Conservation (phyloP, 352 stramenopile genomes). For the Globisporangium apiculatum region DNA sequence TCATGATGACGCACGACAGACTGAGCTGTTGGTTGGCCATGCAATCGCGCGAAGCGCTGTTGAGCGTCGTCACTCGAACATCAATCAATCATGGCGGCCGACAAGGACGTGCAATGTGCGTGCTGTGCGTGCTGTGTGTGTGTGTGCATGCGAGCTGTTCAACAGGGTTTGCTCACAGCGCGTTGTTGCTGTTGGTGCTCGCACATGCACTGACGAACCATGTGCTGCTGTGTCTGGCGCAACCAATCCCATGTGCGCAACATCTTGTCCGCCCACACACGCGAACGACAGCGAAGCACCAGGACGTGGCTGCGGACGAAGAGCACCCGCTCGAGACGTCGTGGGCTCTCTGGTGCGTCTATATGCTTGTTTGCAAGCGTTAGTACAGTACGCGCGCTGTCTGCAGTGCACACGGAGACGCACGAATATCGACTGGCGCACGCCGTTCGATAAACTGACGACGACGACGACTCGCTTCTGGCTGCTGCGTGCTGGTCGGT, state of each 20-base stretch:
- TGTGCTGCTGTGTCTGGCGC: background rate
- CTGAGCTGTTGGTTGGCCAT: conserved; percentile 8
- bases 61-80: conserved; percentile 4
- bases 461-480: no score
- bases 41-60: conserved; percentile 11
- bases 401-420: background rate
- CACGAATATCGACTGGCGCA: background rate
- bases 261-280: background rate
- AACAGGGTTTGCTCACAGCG: background rate
- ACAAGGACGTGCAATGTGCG: conserved; percentile 13
- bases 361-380: background rate
- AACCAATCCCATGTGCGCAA: background rate
- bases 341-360: conserved; percentile 82
- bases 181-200: no score
- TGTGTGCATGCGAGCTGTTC: background rate
- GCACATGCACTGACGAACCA: background rate
- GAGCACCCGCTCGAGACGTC: conserved; percentile 84
- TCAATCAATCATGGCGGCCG: conserved; percentile 7
- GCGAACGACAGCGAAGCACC: conserved; percentile 10
- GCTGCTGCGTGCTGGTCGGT: background rate
- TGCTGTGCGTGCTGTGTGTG: conserved; percentile 4
- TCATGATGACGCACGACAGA: no score
- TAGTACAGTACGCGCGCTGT: background rate
- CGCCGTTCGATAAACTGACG: no score
- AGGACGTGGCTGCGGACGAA: conserved; percentile 23